Evolutionary conservation across 2,329 filamentous ascomycete species (phyloP).

Genomic region (Aspergillus pseudoterreus): DNA sequence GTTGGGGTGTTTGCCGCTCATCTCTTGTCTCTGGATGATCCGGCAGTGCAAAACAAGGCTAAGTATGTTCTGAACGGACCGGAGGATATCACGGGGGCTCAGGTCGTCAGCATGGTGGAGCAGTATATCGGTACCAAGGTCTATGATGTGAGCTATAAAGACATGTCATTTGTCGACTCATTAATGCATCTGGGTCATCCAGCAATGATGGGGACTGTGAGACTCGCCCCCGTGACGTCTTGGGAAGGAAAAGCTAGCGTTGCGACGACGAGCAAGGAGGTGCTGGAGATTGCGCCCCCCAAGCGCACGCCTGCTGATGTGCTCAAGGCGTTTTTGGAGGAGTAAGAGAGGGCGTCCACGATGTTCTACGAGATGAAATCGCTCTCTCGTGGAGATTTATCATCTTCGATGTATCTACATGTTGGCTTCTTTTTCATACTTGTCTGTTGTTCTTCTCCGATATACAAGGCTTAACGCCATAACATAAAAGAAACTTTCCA

Average conservation of each 20-base stretch:
- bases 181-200: slow-evolving; percentile 10
- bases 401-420: too few relatives aligned
- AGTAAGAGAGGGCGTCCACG: neutral
- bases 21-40: slow-evolving; percentile 30
- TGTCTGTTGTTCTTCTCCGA: too few relatives aligned
- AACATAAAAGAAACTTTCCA: too few relatives aligned
- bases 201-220: slow-evolving; percentile 23
- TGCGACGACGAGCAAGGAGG: slow-evolving; percentile 23
- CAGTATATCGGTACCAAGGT: slow-evolving; percentile 25
- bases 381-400: too few relatives aligned
- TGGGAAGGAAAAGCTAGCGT: slow-evolving; percentile 32
- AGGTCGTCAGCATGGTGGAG: slow-evolving; percentile 36
- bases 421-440: too few relatives aligned
- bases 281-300: slow-evolving; percentile 28
- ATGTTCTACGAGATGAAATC: too few relatives aligned
- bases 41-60: slow-evolving; percentile 25
- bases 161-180: slow-evolving; percentile 28
- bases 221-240: slow-evolving; percentile 16
- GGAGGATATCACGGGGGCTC: slow-evolving; percentile 35
- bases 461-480: too few relatives aligned
- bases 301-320: slow-evolving; percentile 23
- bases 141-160: slow-evolving; percentile 28
- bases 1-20: slow-evolving; percentile 36
- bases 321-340: slow-evolving; percentile 16
- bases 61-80: slow-evolving; percentile 42